Percentiles rank a stretch among this genome's conserved stretches.
Evolutionary conservation across 805 yeast species (phyloP).

Genomic region (Limtongia smithiae): DNA sequence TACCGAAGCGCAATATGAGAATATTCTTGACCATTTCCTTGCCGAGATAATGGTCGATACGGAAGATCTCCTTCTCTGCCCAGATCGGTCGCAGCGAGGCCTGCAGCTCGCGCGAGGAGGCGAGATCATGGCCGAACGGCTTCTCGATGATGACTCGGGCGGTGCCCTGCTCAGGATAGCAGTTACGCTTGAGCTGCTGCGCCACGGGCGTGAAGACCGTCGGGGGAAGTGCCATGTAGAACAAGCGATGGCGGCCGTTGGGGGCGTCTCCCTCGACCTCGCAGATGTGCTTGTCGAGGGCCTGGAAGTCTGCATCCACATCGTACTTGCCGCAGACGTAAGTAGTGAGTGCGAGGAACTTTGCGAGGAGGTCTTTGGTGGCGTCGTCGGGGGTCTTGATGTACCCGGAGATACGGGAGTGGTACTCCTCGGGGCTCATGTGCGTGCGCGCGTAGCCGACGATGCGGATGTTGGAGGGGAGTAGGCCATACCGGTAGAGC

Average conservation of each 20-base stretch:
- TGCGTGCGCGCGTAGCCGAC: slow-evolving; percentile 91
- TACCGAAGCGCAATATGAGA: slow-evolving; percentile 84
- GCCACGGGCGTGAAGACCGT: slow-evolving; percentile 82
- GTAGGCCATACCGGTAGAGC: slow-evolving; percentile 62
- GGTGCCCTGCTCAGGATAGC: slow-evolving; percentile 60
- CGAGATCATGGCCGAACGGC: slow-evolving; percentile 93
- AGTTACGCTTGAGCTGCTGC: slow-evolving; percentile 60
- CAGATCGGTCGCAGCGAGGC: slow-evolving; percentile 75
- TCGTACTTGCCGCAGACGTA: slow-evolving; percentile 83
- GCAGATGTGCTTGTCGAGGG: slow-evolving; percentile 54
- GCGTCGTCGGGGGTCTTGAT: slow-evolving; percentile 54
- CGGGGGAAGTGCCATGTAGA: slow-evolving; percentile 94
- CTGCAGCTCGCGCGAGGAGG: slow-evolving; percentile 74
- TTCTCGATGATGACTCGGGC: slow-evolving; percentile 89
- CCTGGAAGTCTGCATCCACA: slow-evolving; percentile 64
- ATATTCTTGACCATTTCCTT: slow-evolving; percentile 97
- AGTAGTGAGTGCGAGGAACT: slow-evolving; percentile 61
- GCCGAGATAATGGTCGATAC: slow-evolving; percentile 97
- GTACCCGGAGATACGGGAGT: slow-evolving; percentile 59
- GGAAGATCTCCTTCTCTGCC: slow-evolving; percentile 84
- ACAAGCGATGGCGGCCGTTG: slow-evolving; percentile 66
- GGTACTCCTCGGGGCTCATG: slow-evolving; percentile 62
- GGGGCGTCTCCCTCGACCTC: slow-evolving; percentile 54
- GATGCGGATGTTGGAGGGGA: slow-evolving; percentile 67
- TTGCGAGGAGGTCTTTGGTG: slow-evolving; percentile 43